These are phyloP conservation scores for Asparagopsis taxiformis DNA, from an alignment of 31 red algal species.

Conservation along the genomic window DNA sequence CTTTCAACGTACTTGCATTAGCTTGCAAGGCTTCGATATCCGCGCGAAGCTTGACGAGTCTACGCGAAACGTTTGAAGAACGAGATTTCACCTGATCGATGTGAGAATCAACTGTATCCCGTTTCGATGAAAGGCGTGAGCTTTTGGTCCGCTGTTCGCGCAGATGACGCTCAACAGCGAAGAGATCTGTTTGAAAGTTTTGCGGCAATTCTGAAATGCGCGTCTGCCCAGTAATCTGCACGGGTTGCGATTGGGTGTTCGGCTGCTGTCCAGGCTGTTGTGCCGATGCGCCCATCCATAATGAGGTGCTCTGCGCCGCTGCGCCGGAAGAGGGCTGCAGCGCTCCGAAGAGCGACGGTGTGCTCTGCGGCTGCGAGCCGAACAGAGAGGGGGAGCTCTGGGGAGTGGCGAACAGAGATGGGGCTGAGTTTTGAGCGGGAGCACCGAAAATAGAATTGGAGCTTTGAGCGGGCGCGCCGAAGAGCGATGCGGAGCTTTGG, in stretches of 20 bases:
- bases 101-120: constrained; percentile 11
- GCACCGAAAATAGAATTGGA: constrained; percentile 3
- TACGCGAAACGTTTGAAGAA: constrained; percentile 10
- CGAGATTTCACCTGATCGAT: constrained; percentile 11
- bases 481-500: constrained; percentile 1
- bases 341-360: constrained; percentile 34
- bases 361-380: constrained; percentile 24
- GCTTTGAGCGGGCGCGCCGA: background rate
- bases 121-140: constrained; percentile 30
- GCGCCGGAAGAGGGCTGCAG: background rate
- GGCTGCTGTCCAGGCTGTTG: constrained; percentile 18
- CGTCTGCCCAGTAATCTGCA: constrained; percentile 35
- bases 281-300: background rate
- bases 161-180: constrained; percentile 62
- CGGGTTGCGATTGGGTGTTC: constrained; percentile 6
- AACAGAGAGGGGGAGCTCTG: constrained; percentile 49
- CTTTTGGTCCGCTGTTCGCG: constrained; percentile 46
- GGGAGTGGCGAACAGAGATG: constrained; percentile 35
- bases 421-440: background rate
- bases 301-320: background rate
- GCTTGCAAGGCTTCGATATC: constrained; percentile 35
- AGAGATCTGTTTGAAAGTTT: constrained; percentile 41
- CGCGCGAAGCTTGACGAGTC: constrained; percentile 32
- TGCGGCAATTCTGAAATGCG: constrained; percentile 48
- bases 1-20: constrained; percentile 40